Evolutionary conservation across 768 basidiomycete genomes (phyloP), one percentile per base, ranked within the genome.

Genomic region (Dioszegia aurantiaca): DNA sequence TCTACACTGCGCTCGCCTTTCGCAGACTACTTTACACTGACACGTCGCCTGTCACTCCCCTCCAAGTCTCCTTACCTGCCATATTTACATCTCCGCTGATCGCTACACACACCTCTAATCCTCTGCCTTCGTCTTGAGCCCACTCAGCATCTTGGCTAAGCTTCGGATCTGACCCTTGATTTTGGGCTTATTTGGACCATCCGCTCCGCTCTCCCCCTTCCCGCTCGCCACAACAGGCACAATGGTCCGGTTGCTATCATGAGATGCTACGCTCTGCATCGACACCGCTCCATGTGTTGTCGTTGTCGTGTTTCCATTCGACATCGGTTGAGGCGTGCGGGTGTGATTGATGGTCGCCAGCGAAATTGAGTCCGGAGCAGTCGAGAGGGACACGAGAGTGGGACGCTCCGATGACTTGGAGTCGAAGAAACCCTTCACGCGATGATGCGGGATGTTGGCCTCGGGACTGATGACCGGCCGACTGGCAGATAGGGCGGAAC

Each of bases 111-210:
- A 19, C 36, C 36, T 43, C 59, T n/a, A 69, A 33, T 72, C 68
- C 57, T 70, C 69, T n/a, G 66, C 66, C 48, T 68, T 70, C 17
- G 71, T 73, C 67, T 75, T 75, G 19, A 75, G 58, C 11, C 74
- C 72, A 84, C 86, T 89, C 58, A 92, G 80, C 88, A 93, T 89
- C 85, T 92, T 92, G 58, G 90, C 90, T 68, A 93, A 80, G 40
- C 88, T 83, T 69, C 86, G 86, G 79, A 91, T 91, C 80, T 92
- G 90, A 46, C 87, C 88, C 78, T 86, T 90, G 80, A 89, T 86
- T 82, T 88, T 76, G 51, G 84, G 83, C 47, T 64, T 69, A 70
- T 70, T 63, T 9, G 68, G 68, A 6, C 58, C 49, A 16, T 33
- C 58, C 5, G 17, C 46, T 1, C 12, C 59, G 24, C 19, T n/a